Evolutionary conservation across 129 eudicot genomes (phyloP).

Genomic region (Centella asiatica): DNA sequence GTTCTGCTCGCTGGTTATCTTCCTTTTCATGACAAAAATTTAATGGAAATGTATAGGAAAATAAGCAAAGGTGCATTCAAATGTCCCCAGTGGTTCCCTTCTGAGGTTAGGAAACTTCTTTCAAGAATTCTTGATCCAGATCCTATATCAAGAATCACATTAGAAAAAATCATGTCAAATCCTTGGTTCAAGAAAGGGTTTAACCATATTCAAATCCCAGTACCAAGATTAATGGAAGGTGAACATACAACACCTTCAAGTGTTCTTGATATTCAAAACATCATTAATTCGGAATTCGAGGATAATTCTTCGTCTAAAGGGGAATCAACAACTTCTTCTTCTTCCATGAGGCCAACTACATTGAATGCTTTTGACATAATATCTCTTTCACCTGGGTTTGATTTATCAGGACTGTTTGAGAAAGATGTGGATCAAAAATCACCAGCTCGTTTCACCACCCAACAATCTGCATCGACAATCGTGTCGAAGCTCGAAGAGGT

Average conservation of each 20-base stretch:
- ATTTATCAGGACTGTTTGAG: slow-evolving; percentile 6
- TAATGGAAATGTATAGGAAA: slow-evolving; percentile 12
- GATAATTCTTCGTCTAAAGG: neutral
- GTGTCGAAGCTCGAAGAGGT: slow-evolving; percentile 7
- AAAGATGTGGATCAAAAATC: neutral
- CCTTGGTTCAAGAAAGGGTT: slow-evolving; percentile 9
- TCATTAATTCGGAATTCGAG: neutral
- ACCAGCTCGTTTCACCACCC: slow-evolving; percentile 2
- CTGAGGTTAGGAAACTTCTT: slow-evolving; percentile 7
- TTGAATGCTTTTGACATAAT: slow-evolving; percentile 8
- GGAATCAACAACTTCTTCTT: neutral
- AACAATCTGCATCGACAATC: slow-evolving; percentile 6
- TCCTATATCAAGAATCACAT: slow-evolving; percentile 1
- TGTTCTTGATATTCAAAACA: neutral
- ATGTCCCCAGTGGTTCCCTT: slow-evolving; percentile 14
- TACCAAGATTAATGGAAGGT: neutral
- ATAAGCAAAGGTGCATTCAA: slow-evolving; percentile 9
- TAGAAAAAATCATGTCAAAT: slow-evolving; percentile 5
- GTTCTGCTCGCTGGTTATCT: slow-evolving; percentile 10
- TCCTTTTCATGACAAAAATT: slow-evolving; percentile 8
- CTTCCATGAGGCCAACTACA: slow-evolving; percentile 4
- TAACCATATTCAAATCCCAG: neutral
- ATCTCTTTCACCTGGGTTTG: slow-evolving; percentile 8
- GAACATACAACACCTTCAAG: neutral
- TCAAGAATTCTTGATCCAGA: slow-evolving; percentile 15